phyloP scores from a whole-genome alignment of 1,284 basidiomycete genomes.

The Irpex lacteus region DNA sequence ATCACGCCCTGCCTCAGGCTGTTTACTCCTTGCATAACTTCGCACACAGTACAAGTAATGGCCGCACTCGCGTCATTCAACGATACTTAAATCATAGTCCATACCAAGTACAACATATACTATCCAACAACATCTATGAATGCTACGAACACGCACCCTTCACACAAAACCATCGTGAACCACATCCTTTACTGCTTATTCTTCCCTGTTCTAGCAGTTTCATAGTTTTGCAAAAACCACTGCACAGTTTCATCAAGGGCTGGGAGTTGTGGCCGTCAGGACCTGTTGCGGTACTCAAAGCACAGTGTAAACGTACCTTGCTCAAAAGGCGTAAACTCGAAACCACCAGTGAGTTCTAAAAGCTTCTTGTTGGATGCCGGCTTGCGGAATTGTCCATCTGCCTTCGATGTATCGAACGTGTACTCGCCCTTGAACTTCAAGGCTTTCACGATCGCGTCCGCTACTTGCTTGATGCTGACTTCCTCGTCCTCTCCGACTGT shows the following conservation, averaged over 20 bases:
- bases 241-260: constrained; percentile 26
- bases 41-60: too few species aligned
- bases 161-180: too few species aligned
- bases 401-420: constrained; percentile 62
- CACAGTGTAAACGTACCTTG: constrained; percentile 43
- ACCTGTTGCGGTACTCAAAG: not conserved
- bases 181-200: not conserved
- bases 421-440: constrained; percentile 76
- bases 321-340: constrained; percentile 85
- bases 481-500: constrained; percentile 87
- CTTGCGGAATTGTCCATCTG: constrained; percentile 91
- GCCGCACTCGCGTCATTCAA: too few species aligned
- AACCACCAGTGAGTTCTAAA: constrained; percentile 63
- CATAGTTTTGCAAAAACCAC: constrained; percentile 28
- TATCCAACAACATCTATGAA: not conserved
- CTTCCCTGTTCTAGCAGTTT: constrained; percentile 24
- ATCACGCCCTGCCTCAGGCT: too few species aligned
- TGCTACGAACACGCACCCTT: not conserved
- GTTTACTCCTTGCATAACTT: too few species aligned
- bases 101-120: not conserved
- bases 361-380: constrained; percentile 91
- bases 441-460: constrained; percentile 80
- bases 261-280: constrained; percentile 6
- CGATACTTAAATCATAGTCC: not conserved
- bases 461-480: constrained; percentile 83